Evolutionary conservation across 768 basidiomycete species (phyloP), one percentile per base, ranked within the genome.

Genomic region (Pleurotus tuoliensis): DNA sequence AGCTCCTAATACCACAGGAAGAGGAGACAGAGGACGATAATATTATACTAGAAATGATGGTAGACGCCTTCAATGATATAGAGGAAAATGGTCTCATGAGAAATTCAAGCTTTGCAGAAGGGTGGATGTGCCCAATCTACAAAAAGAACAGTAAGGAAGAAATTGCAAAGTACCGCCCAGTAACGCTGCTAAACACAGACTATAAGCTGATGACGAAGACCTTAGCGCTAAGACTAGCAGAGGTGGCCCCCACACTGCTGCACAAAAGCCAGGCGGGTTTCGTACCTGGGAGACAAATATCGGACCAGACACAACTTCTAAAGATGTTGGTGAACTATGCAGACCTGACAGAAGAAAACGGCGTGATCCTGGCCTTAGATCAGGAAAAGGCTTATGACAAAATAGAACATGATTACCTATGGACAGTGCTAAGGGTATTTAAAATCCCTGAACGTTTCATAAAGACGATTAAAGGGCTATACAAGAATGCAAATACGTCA

Each of bases 41-140:
- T 5, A 58, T 56, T 7, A 60, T 50, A 47, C 71, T 68, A 4
- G 69, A 78, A 24, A 15, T 76, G 0, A 57, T 81, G 47, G 30
- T 71, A 0, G 76, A 76, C 0, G 76, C 81, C 57, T 73, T 73
- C 44, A 80, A 82, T 58, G 27, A 78, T 0, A 69, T 72, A 0
- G 76, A 80, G 53, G 71, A 75, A 1, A 22, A 22, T 22, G 22
- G 22, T 2, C 22, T 22, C 22, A 22, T 3, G 12, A 57, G 0
- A 55, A 77, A 0, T 76, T 79, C 56, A 7, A 72, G 0, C 45
- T 73, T 0, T 76, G 76, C 2, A 37, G 55, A 0, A 57, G 59
- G 0, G 1, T 13, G 0, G 73, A 78, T 40, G 18, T 55, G 0
- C 11, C 41, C 1, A 8, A 12, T 0, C 57, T 66, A 1, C 47